Base-by-base conservation (phyloP, 2,329 filamentous ascomycete genomes). In the Metarhizium anisopliae region DNA sequence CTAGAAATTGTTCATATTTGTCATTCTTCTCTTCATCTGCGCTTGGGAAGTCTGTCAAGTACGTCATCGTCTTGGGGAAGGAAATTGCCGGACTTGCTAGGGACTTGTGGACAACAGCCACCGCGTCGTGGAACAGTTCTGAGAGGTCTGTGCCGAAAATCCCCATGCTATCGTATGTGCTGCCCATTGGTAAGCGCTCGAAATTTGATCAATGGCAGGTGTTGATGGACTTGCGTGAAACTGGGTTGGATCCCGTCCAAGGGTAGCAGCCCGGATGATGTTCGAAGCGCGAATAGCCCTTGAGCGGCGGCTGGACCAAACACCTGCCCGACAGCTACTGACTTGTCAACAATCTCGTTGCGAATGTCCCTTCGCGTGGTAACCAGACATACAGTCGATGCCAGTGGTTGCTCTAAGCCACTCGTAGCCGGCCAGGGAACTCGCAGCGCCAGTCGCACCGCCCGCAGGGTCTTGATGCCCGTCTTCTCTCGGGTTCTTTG, bases 401-500 rank as follows among this genome's bases (percentile, higher is more conserved):
- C 67, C 68, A 55, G 74, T 58, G 2, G 72, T 66, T 29, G 67
- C 55, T 35, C 70, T 66, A 4, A 78, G 54, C 75, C 75, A 78
- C 4, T 68, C 60, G 56, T 78, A 78, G 0, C 68, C 67, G 13
- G 68, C 67, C 7, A 74, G 52, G 1, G 69, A 69, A 8, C 67
- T 68, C 0, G 60, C 74, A 43, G 70, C 70, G 7, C 77, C 77
- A 29, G 67, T 65, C 4, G 70, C 72, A 20, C 67, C 71, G 1
- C 70, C 69, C 0, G 59, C 63, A 0, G 71, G 58, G 0, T 57
- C 60, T 36, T 73, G 72, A 43, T 77, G 78, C 0, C 73, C 72
- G 60, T 82, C 80, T 0, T 72, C 79, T 40, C 75, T 66, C 3
- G 75, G 71, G 52, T 71, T 77, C 65, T 73, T 73, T 0, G 75